phyloP scores from a whole-genome alignment of 345 rosid species.

The Pugionium cornutum region DNA sequence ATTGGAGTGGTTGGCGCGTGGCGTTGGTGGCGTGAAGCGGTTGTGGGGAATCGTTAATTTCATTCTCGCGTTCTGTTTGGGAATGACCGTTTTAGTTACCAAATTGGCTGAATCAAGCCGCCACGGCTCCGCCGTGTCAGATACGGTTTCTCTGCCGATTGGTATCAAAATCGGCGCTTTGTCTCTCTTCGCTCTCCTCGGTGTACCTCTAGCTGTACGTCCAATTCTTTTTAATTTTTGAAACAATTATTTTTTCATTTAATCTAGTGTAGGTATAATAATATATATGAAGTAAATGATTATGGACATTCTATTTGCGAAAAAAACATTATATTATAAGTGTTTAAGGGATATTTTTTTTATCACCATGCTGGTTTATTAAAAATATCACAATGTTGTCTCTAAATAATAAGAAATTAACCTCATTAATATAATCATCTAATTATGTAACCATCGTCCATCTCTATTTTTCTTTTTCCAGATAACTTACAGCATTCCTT shows the following conservation, averaged over 20 bases:
- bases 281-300: too few species aligned
- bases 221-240: background rate
- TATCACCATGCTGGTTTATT: too few species aligned
- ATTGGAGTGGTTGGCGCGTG: conserved; percentile 45
- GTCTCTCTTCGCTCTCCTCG: conserved; percentile 59
- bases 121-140: conserved; percentile 11
- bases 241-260: background rate
- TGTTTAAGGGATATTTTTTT: too few species aligned
- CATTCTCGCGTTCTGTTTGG: conserved; percentile 54
- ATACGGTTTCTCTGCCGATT: conserved; percentile 31
- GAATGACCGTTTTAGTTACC: conserved; percentile 49
- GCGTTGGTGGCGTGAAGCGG: conserved; percentile 50
- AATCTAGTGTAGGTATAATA: too few species aligned
- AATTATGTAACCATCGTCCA: too few species aligned
- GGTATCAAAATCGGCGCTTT: conserved; percentile 55
- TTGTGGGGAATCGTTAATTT: conserved; percentile 72
- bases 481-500: conserved; percentile 76
- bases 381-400: too few species aligned
- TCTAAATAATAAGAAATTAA: too few species aligned
- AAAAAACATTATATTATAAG: too few species aligned
- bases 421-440: too few species aligned
- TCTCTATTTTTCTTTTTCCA: conserved; percentile 31
- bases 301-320: too few species aligned
- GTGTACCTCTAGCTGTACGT: conserved; percentile 72
- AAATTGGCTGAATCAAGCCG: conserved; percentile 56